A percentile compares a stretch with the other conserved stretches of the same genome.
Evolutionary conservation across 2,329 filamentous ascomycete genomes (phyloP).

Genomic region (Exophiala viscosa): DNA sequence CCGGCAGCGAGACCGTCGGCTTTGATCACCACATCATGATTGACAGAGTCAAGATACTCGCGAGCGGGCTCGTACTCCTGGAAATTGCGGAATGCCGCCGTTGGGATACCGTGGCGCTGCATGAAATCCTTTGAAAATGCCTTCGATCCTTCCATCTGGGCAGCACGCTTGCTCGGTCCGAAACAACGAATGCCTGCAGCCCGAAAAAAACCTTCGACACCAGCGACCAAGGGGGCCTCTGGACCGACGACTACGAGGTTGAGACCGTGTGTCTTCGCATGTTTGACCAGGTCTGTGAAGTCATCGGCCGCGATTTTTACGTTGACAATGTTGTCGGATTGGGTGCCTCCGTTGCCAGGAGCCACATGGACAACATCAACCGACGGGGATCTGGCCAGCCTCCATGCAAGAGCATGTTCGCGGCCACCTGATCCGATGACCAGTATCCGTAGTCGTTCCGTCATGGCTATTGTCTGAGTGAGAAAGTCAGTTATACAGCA

Average conservation of each 20-base stretch:
- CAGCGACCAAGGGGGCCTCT: constrained; percentile 88
- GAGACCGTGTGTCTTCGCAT: constrained; percentile 68
- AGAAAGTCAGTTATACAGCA: neutral
- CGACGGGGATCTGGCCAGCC: constrained; percentile 74
- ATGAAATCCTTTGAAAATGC: constrained; percentile 98
- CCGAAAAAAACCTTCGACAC: constrained; percentile 79
- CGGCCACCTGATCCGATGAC: constrained; percentile 91
- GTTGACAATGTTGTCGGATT: constrained; percentile 64
- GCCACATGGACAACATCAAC: constrained; percentile 69
- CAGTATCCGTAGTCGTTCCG: constrained; percentile 63
- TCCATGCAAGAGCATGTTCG: constrained; percentile 94
- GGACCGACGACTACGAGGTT: constrained; percentile 87
- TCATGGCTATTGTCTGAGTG: constrained; percentile 4
- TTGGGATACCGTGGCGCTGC: constrained; percentile 84
- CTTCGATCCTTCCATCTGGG: constrained; percentile 92
- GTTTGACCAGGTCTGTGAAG: constrained; percentile 70
- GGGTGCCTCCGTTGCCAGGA: constrained; percentile 82
- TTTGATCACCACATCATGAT: constrained; percentile 84
- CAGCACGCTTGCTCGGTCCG: constrained; percentile 78
- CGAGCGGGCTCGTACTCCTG: constrained; percentile 68
- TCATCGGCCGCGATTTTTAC: constrained; percentile 69
- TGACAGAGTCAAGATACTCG: constrained; percentile 67
- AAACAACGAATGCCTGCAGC: constrained; percentile 73
- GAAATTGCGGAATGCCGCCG: constrained; percentile 88
- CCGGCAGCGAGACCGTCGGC: constrained; percentile 87